Percentiles rank a stretch among this genome's conserved stretches.
These are phyloP conservation scores for Ajuga reptans DNA, from an alignment of 305 asterid genomes.

Conservation along the genomic window DNA sequence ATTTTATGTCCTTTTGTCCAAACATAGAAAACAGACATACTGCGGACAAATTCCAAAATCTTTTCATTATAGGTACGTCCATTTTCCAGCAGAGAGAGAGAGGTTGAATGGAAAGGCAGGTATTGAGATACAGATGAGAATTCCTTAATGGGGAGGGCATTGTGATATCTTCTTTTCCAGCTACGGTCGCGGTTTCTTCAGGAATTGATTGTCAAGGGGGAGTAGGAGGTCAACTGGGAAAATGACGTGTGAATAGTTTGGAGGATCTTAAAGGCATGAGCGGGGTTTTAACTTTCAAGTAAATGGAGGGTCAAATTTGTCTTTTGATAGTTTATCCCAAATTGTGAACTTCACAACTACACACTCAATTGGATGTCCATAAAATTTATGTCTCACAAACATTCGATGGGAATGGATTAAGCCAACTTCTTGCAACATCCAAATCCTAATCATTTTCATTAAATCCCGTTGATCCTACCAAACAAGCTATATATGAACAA, in stretches of 20 bases:
- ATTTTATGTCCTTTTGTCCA: too few species aligned
- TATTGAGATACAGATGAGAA: not conserved
- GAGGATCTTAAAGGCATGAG: not conserved
- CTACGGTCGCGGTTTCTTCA: not conserved
- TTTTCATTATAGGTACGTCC: too few species aligned
- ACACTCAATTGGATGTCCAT: not conserved
- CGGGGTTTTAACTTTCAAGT: not conserved
- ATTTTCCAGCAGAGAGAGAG: too few species aligned
- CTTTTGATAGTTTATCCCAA: not conserved
- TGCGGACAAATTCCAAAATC: too few species aligned
- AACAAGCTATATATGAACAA: not conserved
- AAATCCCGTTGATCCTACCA: not conserved
- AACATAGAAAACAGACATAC: too few species aligned
- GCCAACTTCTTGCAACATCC: too few species aligned
- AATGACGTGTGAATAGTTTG: not conserved
- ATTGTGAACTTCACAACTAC: not conserved
- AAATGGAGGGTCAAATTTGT: not conserved
- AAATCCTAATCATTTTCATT: too few species aligned
- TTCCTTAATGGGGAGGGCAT: not conserved
- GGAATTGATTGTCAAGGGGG: not conserved
- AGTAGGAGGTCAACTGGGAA: not conserved
- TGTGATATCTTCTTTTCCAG: not conserved
- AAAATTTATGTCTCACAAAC: not conserved
- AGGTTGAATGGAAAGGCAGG: too few species aligned
- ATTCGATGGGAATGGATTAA: too few species aligned